Evolutionary conservation across 768 basidiomycete species (phyloP).

Genomic region (Lactifluus piperatus): DNA sequence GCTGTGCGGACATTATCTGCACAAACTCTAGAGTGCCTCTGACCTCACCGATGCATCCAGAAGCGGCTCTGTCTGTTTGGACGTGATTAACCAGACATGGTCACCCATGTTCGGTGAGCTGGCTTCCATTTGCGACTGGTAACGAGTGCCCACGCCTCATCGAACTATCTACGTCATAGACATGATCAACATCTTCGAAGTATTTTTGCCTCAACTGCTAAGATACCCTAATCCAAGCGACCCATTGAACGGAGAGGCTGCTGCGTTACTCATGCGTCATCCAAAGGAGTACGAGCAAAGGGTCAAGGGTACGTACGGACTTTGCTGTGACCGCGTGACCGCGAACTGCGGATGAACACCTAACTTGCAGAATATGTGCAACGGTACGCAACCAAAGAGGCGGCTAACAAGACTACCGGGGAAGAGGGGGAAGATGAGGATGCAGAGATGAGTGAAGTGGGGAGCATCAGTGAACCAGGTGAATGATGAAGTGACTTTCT

Average conservation of each 20-base stretch:
- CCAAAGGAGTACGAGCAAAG: slow-evolving; percentile 92
- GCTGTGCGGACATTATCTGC: slow-evolving; percentile 43
- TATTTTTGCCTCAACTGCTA: slow-evolving; percentile 92
- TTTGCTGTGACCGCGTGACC: not conserved
- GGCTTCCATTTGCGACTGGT: slow-evolving; percentile 9
- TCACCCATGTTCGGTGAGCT: slow-evolving; percentile 96
- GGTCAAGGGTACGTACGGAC: slow-evolving; percentile 70
- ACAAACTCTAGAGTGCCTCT: slow-evolving; percentile 12
- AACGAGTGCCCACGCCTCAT: not conserved
- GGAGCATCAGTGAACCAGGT: slow-evolving; percentile 66
- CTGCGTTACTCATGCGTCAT: slow-evolving; percentile 93
- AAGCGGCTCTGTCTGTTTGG: slow-evolving; percentile 95
- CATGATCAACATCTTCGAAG: slow-evolving; percentile 99
- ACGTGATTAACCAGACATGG: slow-evolving; percentile 99
- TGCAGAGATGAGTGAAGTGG: slow-evolving; percentile 82
- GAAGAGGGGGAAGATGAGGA: slow-evolving; percentile 64
- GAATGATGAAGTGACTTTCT: slow-evolving; percentile 27
- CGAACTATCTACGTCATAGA: slow-evolving; percentile 39
- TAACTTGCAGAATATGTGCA: slow-evolving; percentile 80
- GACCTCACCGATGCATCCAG: slow-evolving; percentile 33
- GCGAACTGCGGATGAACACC: not conserved
- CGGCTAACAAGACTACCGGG: slow-evolving; percentile 65
- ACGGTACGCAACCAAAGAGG: slow-evolving; percentile 86
- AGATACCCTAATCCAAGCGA: slow-evolving; percentile 99
- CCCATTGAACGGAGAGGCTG: slow-evolving; percentile 96